phyloP scores from a whole-genome alignment of 768 basidiomycete species.

The Serendipita indica region DNA sequence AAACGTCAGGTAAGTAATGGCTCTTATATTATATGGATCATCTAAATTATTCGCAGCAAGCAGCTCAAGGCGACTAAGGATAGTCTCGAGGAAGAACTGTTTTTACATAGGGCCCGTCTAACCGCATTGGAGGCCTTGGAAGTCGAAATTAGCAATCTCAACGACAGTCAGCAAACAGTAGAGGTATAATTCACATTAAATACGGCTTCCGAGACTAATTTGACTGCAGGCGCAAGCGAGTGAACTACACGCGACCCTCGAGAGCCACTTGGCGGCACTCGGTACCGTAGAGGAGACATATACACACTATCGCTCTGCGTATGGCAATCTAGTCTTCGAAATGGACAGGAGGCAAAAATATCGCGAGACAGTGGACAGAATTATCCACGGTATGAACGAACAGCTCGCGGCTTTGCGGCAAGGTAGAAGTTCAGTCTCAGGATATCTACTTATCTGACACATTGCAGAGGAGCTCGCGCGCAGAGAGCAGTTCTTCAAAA shows the following conservation, averaged over 20 bases:
- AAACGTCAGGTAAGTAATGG: slow-evolving; percentile 36
- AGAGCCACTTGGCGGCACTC: slow-evolving; percentile 46
- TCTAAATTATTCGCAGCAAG: slow-evolving; percentile 28
- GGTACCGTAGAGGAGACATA: slow-evolving; percentile 51
- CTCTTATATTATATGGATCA: background rate
- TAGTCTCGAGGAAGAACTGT: slow-evolving; percentile 32
- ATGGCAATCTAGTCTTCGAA: slow-evolving; percentile 58
- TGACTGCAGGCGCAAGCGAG: slow-evolving; percentile 13
- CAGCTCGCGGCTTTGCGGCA: slow-evolving; percentile 50
- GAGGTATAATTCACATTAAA: slow-evolving; percentile 36
- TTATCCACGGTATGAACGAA: slow-evolving; percentile 50
- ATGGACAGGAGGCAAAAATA: slow-evolving; percentile 54
- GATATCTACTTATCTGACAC: background rate
- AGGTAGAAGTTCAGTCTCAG: slow-evolving; percentile 29
- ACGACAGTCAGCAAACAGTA: slow-evolving; percentile 48
- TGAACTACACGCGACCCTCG: slow-evolving; percentile 27
- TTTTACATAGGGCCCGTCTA: slow-evolving; percentile 34
- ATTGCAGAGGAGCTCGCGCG: slow-evolving; percentile 48
- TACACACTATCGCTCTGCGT: slow-evolving; percentile 55
- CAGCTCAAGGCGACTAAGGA: slow-evolving; percentile 33
- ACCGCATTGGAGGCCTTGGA: slow-evolving; percentile 63
- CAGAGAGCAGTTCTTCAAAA: slow-evolving; percentile 53
- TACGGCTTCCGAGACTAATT: background rate
- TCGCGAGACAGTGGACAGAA: slow-evolving; percentile 46
- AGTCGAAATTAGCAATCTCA: slow-evolving; percentile 66